Conservation (phyloP, 768 basidiomycete genomes). For the Porphyrellus cyaneotinctus region DNA sequence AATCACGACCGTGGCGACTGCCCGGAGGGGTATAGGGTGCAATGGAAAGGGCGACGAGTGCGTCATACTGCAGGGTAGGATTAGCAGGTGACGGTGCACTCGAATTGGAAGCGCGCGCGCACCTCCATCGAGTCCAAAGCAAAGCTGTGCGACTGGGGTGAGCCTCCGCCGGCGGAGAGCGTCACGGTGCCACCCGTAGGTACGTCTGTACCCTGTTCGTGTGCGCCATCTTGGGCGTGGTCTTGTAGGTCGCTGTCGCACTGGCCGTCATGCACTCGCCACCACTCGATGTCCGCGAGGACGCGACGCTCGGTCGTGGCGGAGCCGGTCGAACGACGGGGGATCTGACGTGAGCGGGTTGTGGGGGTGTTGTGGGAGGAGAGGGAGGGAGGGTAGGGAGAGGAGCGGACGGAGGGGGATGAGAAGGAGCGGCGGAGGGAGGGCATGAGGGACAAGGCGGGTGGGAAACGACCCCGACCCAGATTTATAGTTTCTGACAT, state of each 20-base stretch:
- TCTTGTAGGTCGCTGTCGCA: conserved; percentile 34
- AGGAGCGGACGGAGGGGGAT: conserved; percentile 61
- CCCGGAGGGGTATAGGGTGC: conserved; percentile 49
- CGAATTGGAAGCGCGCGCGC: background rate
- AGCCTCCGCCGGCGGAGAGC: conserved; percentile 36
- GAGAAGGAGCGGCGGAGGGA: conserved; percentile 79
- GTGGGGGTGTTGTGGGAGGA: conserved; percentile 28
- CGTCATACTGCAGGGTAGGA: conserved; percentile 25
- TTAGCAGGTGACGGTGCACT: conserved; percentile 18
- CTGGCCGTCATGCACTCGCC: conserved; percentile 75
- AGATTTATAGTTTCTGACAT: conserved; percentile 45
- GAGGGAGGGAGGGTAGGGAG: conserved; percentile 55
- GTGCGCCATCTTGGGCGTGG: conserved; percentile 23
- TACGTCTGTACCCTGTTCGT: conserved; percentile 8
- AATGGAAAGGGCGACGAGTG: conserved; percentile 50
- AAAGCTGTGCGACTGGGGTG: conserved; percentile 30
- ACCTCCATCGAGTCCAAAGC: conserved; percentile 28
- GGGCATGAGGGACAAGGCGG: conserved; percentile 43
- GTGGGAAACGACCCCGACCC: conserved; percentile 32
- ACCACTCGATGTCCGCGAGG: conserved; percentile 86
- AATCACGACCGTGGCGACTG: conserved; percentile 39
- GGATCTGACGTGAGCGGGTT: conserved; percentile 34
- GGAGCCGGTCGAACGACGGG: conserved; percentile 65
- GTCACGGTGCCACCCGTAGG: conserved; percentile 28
- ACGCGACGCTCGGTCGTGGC: conserved; percentile 63